A percentile compares a stretch with the other conserved stretches of the same genome.
Evolutionary conservation across 108 stramenopile genomes (phyloP).

Genomic region (Skeletonema costatum): DNA sequence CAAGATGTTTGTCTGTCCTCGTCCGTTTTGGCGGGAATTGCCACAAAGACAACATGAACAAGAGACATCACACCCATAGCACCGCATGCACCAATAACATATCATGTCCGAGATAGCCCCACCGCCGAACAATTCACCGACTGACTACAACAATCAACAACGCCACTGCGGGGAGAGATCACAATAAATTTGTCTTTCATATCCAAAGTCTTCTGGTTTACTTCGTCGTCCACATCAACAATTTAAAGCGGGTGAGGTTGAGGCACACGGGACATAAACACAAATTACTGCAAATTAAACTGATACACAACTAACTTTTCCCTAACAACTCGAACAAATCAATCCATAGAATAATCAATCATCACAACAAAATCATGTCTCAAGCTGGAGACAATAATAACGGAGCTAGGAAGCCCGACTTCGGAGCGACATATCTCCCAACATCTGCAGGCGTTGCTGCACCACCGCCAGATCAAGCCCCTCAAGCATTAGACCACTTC

Average conservation of each 20-base stretch:
- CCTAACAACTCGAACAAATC: not conserved
- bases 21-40: too few relatives aligned
- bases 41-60: too few relatives aligned
- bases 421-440: not conserved
- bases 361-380: not conserved
- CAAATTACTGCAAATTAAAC: too few relatives aligned
- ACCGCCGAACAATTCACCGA: not conserved
- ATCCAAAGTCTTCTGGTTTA: not conserved
- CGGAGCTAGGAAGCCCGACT: not conserved
- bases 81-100: too few relatives aligned
- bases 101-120: too few relatives aligned
- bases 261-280: too few relatives aligned
- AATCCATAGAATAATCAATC: not conserved
- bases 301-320: not conserved
- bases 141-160: not conserved
- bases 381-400: not conserved
- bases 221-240: not conserved
- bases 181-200: not conserved
- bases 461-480: slow-evolving; percentile 49
- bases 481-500: slow-evolving; percentile 82
- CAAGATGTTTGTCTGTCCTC: too few relatives aligned
- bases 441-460: not conserved
- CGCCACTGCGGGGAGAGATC: not conserved
- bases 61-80: too few relatives aligned
- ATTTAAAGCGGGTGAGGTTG: not conserved